Percentiles rank a stretch among this genome's conserved stretches.
These are phyloP conservation scores for Chaetoceros muelleri DNA, from an alignment of 108 stramenopile genomes.

Conservation along the genomic window DNA sequence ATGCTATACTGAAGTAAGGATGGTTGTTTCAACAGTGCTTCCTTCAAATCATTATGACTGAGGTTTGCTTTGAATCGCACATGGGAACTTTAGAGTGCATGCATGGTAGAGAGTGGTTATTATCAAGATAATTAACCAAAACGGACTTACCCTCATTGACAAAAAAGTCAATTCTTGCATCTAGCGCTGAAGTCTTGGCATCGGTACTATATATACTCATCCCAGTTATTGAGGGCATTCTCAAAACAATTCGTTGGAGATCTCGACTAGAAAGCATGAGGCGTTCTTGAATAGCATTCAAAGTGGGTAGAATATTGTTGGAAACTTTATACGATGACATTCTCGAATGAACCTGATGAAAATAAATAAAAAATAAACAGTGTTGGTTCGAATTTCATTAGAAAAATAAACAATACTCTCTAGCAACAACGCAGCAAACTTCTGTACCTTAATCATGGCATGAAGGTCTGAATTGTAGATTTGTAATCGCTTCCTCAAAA, in stretches of 20 bases:
- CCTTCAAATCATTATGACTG: constrained; percentile 15
- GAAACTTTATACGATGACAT: neutral
- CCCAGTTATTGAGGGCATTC: constrained; percentile 40
- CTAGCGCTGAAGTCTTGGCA: constrained; percentile 5
- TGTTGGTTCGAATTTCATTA: too few species aligned
- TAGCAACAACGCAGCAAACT: neutral
- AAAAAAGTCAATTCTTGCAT: constrained; percentile 27
- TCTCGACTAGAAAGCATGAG: constrained; percentile 22
- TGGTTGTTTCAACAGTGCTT: constrained; percentile 25
- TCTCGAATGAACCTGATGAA: too few species aligned
- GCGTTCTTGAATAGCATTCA: constrained; percentile 26
- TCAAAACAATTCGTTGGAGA: constrained; percentile 16
- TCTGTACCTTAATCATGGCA: constrained; percentile 20
- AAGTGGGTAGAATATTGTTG: constrained; percentile 16
- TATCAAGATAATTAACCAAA: neutral
- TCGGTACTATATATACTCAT: constrained; percentile 15
- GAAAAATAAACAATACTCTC: too few species aligned
- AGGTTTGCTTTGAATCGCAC: too few species aligned
- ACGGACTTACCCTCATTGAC: constrained; percentile 23
- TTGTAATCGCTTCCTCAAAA: constrained; percentile 27
- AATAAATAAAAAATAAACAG: too few species aligned
- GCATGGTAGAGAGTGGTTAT: too few species aligned
- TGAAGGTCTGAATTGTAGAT: constrained; percentile 23
- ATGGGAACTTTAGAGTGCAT: too few species aligned
- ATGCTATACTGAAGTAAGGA: constrained; percentile 36